Evolutionary conservation across 768 basidiomycete genomes (phyloP), one percentile per base, ranked within the genome.

Genomic region (Suillus weaverae): DNA sequence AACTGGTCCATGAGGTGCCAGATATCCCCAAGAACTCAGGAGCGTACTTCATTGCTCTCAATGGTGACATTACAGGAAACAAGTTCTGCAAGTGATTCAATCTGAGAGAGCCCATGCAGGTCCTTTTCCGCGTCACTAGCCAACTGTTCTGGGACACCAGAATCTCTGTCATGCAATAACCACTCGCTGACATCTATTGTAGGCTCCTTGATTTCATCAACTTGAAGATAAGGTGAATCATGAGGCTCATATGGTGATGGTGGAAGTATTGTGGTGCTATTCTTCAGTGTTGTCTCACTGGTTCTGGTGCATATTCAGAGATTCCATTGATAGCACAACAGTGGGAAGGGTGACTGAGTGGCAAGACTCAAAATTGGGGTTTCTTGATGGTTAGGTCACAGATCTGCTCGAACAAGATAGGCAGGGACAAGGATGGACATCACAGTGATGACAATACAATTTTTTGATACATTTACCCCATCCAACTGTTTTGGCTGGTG

Each of bases 391-490:
- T 11, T 5, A 14, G 53, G 6, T n/a, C n/a, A n/a, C n/a, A 63
- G 62, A 5, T 38, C 39, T 2, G 62, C 62, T 54, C 48, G 30
- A 2, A 63, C 26, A 22, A 63, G 54, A 13, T 51, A 66, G 35
- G 44, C 66, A 8, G 67, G 65, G 1, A 67, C 64, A 26, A 43
- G 4, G 32, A 67, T 48, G 0, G 61, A 38, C 1, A 26, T 61
- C 10, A 67, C 22, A 2, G 57, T 44, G 1, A 67, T 35, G 0
- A 67, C n/a, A 2, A 36, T 5, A 5, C 56, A 32, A 38, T 62
- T 56, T 6, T 41, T 20, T 8, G 62, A 30, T 11, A 66, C 62
- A 39, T 63, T 66, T 20, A 66, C 54, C 1, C 65, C 63, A 41
- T 66, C n/a, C 1, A 63, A 5, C 6, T 54, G 38, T 30, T 18